Percentiles rank a stretch among this genome's conserved stretches.
phyloP scores from a whole-genome alignment of 2,329 filamentous ascomycete species.

The Talaromyces albobiverticillius region DNA sequence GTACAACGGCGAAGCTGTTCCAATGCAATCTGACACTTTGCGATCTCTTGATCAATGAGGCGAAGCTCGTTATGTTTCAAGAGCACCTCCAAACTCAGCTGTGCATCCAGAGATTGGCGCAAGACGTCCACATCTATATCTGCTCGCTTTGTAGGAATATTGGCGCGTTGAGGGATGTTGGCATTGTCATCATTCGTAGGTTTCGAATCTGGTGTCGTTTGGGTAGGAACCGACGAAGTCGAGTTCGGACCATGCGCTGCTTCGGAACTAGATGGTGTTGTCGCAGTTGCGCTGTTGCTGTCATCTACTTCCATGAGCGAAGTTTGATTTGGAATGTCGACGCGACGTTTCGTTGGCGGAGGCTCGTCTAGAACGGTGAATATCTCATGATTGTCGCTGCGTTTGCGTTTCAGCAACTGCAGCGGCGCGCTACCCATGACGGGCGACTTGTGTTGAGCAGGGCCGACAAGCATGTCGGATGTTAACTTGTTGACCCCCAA shows the following conservation, averaged over 20 bases:
- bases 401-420: constrained; percentile 59
- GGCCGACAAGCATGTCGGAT: constrained; percentile 40
- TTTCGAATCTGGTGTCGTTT: neutral
- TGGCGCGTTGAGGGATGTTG: constrained; percentile 15
- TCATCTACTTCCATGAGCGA: constrained; percentile 17
- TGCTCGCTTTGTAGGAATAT: constrained; percentile 19
- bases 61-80: constrained; percentile 93
- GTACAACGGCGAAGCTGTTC: constrained; percentile 92
- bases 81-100: constrained; percentile 87
- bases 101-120: constrained; percentile 73
- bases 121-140: constrained; percentile 47
- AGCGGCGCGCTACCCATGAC: constrained; percentile 27
- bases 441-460: constrained; percentile 31
- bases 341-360: constrained; percentile 30
- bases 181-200: constrained; percentile 7
- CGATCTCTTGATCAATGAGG: constrained; percentile 91
- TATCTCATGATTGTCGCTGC: constrained; percentile 36
- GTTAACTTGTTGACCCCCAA: constrained; percentile 47
- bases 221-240: neutral
- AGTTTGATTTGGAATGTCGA: constrained; percentile 22
- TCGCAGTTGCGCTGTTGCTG: neutral
- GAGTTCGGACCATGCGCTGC: neutral
- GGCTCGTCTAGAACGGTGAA: constrained; percentile 26
- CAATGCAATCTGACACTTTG: constrained; percentile 88
- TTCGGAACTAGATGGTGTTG: constrained; percentile 1